Evolutionary conservation across 768 basidiomycete species (phyloP).

Genomic region (Butyriboletus loyo): DNA sequence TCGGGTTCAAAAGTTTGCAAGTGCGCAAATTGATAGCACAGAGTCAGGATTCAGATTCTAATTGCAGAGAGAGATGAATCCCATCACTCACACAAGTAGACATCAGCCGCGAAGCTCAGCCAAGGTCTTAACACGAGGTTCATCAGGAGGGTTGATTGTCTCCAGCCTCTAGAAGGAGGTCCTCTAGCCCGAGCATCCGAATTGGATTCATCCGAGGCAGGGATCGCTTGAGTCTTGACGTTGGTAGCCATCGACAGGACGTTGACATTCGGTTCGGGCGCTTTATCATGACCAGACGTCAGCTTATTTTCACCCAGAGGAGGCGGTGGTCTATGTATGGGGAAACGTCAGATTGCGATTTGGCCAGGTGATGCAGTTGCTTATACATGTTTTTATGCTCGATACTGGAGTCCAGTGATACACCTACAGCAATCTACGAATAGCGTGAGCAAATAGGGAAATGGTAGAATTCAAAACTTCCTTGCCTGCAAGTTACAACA

Average conservation of each 20-base stretch:
- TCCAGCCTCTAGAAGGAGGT: neutral
- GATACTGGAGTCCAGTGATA: slow-evolving; percentile 21
- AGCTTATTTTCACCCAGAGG: slow-evolving; percentile 7
- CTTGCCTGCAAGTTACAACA: slow-evolving; percentile 53
- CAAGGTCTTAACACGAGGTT: slow-evolving; percentile 10
- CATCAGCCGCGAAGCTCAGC: slow-evolving; percentile 40
- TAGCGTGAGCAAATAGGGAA: neutral
- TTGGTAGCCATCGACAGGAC: neutral
- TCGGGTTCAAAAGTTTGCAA: neutral
- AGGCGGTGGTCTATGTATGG: slow-evolving; percentile 18
- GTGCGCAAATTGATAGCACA: neutral
- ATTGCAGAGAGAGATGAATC: neutral
- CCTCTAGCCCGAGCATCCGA: neutral
- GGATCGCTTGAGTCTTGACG: neutral
- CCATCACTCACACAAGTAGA: slow-evolving; percentile 52
- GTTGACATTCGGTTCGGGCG: slow-evolving; percentile 1
- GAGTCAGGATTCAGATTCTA: slow-evolving; percentile 3
- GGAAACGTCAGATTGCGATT: slow-evolving; percentile 21
- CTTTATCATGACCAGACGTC: neutral
- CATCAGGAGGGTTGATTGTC: neutral
- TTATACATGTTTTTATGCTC: slow-evolving; percentile 44
- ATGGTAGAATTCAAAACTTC: neutral
- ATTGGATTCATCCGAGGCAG: neutral
- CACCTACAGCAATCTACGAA: slow-evolving; percentile 26
- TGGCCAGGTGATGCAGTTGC: slow-evolving; percentile 39